phyloP scores from a whole-genome alignment of 352 stramenopile species.

The Pythium aristosporum region DNA sequence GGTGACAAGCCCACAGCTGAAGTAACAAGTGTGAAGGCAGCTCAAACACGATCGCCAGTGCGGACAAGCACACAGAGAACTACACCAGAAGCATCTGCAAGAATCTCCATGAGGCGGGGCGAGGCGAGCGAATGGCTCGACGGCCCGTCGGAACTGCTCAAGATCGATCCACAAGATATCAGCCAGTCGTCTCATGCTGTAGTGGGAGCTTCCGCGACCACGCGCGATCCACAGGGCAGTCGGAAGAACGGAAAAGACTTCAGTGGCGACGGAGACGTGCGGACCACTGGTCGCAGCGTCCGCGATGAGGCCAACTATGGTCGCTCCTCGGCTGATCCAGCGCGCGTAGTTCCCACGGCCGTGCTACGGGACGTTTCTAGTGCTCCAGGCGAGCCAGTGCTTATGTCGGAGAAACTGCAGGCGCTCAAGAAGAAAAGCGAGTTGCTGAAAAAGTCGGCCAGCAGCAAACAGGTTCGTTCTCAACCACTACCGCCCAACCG shows the following conservation, averaged over 20 bases:
- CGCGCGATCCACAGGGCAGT: not conserved
- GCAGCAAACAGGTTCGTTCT: constrained; percentile 30
- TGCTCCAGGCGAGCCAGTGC: constrained; percentile 32
- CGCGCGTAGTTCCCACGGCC: not conserved
- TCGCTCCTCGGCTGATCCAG: constrained; percentile 1
- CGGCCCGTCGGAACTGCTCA: constrained; percentile 3
- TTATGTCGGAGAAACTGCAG: constrained; percentile 43
- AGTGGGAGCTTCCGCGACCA: not conserved
- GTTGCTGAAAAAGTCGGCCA: constrained; percentile 45
- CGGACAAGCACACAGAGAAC: not conserved
- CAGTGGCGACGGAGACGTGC: not conserved
- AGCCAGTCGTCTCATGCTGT: not conserved
- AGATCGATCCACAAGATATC: not conserved
- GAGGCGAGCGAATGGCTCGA: not conserved
- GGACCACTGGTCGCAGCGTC: not conserved
- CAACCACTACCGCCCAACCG: not conserved
- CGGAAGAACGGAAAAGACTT: not conserved
- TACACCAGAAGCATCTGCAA: not conserved
- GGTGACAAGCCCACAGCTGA: not conserved
- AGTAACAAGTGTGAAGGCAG: not conserved
- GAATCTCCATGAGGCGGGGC: not conserved
- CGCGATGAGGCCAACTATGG: not conserved
- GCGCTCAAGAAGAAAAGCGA: constrained; percentile 62
- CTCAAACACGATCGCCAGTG: constrained; percentile 4
- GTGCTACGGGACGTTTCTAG: constrained; percentile 15